These are phyloP conservation scores for Pseudogymnoascus sp. DNA, from an alignment of 2,329 filamentous ascomycete species.

Conservation along the genomic window DNA sequence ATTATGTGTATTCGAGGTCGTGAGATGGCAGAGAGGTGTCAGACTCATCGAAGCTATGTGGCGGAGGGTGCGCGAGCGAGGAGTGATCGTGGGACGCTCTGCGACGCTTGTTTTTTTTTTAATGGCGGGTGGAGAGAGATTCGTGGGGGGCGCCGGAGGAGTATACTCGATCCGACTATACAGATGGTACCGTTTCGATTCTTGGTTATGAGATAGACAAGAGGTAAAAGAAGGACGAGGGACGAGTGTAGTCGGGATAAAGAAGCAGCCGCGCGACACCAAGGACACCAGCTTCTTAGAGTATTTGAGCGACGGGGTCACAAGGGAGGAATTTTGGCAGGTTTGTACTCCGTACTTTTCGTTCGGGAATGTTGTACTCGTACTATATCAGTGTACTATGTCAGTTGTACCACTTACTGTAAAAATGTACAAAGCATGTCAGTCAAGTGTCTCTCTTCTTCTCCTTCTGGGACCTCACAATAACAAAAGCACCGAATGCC, in stretches of 20 bases:
- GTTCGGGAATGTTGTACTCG: constrained; percentile 4
- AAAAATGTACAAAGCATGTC: not conserved
- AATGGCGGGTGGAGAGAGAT: not conserved
- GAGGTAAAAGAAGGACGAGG: not conserved
- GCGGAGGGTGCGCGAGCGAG: constrained; percentile 11
- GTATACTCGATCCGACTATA: constrained; percentile 5
- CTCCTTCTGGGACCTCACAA: constrained; percentile 1
- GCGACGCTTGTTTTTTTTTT: not conserved
- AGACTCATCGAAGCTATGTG: constrained; percentile 29
- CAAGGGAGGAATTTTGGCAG: constrained; percentile 2
- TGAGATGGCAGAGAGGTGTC: constrained; percentile 24
- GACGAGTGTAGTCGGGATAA: constrained; percentile 2
- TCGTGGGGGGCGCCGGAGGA: not conserved
- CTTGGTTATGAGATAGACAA: not conserved
- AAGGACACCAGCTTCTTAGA: constrained; percentile 3
- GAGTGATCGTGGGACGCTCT: not conserved
- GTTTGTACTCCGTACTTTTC: constrained; percentile 2
- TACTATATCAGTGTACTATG: not conserved
- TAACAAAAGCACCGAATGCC: not conserved
- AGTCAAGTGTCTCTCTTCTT: constrained; percentile 2
- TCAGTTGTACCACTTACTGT: not conserved
- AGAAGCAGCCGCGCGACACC: not conserved
- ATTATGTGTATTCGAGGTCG: constrained; percentile 32
- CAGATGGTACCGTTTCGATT: not conserved
- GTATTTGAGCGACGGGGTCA: constrained; percentile 3